Evolutionary conservation across 805 yeast species (phyloP), one percentile per base, ranked within the genome.

Genomic region (Starmera caribaea): DNA sequence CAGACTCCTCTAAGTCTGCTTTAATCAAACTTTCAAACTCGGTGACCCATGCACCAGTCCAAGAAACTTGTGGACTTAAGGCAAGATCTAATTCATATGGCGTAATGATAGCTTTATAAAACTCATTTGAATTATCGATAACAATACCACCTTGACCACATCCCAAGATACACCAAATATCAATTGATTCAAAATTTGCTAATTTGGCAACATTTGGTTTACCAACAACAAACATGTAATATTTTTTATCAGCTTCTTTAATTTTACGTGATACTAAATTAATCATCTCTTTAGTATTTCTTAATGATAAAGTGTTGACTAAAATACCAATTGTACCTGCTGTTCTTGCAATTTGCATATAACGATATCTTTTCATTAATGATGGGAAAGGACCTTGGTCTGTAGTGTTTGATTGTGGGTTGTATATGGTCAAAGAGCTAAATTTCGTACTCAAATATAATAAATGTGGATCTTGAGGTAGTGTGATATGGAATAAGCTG

Each of bases 191-290:
- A 56, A 92, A 92, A 58, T 92, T 92, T 9, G 97, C 98, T 38
- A 92, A 66, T 54, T 92, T 92, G 21, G 98, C 96, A 15, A 92
- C 97, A 54, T 92, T 92, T 9, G 97, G 97, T 58, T 92, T 92
- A 10, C 98, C 98, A 4, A 92, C 97, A 4, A 89, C 97, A 63
- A 92, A 88, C 55, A 87, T 73, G 55, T 92, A 92, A 48, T 85
- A 90, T 54, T 92, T 92, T 61, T 92, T 92, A 2, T 85, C 96
- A 0, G 90, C 88, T 4, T 65, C 68, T 38, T 69, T 72, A 42
- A 92, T 75, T 59, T 81, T 71, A 21, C 64, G 56, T 13, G 76
- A 72, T 8, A 88, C 73, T 29, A 67, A 66, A 40, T 78, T 75
- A 39, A 90, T 67, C 30, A 90, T 62, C n/a, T 58, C 67, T 38